These are phyloP conservation scores for Clonostachys chloroleuca DNA, from an alignment of 2,329 filamentous ascomycete genomes.

Conservation along the genomic window DNA sequence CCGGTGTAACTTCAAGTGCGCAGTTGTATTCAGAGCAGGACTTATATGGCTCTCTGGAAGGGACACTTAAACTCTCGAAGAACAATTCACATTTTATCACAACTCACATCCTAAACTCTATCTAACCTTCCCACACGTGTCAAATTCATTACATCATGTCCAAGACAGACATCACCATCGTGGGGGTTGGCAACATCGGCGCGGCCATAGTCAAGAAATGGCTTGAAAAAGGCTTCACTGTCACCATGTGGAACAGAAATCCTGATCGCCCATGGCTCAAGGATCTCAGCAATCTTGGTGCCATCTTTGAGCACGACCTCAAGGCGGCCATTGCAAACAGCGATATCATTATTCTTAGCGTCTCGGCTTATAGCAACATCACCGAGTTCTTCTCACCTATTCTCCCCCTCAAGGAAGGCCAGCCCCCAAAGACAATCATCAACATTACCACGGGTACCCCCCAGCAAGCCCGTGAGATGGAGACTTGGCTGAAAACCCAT, in stretches of 20 bases:
- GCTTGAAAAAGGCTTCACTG: conserved; percentile 9
- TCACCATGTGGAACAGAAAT: conserved; percentile 17
- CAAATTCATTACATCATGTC: too few relatives aligned
- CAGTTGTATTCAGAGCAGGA: too few relatives aligned
- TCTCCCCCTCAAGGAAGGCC: not conserved
- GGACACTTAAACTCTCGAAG: too few relatives aligned
- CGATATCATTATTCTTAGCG: conserved; percentile 12
- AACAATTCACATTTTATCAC: too few relatives aligned
- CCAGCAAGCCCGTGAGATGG: conserved; percentile 10
- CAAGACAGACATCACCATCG: conserved; percentile 5
- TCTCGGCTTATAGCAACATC: conserved; percentile 13
- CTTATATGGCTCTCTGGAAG: too few relatives aligned
- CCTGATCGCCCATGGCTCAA: conserved; percentile 7
- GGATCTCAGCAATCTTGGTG: conserved; percentile 7
- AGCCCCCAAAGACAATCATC: conserved; percentile 14
- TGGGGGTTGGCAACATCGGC: conserved; percentile 18
- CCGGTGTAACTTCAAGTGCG: too few relatives aligned
- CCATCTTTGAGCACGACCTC: not conserved
- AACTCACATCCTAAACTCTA: too few relatives aligned
- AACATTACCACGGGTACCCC: conserved; percentile 20
- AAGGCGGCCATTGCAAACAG: conserved; percentile 6
- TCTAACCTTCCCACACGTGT: too few relatives aligned
- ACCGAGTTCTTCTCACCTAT: conserved; percentile 6
- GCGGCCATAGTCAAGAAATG: conserved; percentile 9
- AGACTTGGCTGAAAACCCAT: conserved; percentile 4